Conservation (phyloP, 768 basidiomycete species). For the Mycena epipterygia region DNA sequence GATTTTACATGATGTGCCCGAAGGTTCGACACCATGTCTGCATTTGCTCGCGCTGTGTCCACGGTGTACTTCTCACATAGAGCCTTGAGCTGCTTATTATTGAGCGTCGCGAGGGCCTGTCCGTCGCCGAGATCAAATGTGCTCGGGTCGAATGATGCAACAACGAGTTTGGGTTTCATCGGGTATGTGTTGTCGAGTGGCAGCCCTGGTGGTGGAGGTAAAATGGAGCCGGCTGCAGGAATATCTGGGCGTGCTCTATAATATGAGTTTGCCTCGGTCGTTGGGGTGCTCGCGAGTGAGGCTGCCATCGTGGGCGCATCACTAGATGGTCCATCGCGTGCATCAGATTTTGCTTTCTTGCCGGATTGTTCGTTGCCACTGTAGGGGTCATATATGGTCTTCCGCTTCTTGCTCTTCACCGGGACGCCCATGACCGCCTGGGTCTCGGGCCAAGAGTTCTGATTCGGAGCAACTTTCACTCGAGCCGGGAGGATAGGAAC, state of each 20-base stretch:
- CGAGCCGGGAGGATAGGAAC: background rate
- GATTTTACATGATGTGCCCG: background rate
- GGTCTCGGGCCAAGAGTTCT: constrained; percentile 5
- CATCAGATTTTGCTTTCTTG: constrained; percentile 7
- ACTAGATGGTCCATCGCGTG: background rate
- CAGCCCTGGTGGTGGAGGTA: no score
- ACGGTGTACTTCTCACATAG: background rate
- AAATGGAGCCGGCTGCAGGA: background rate
- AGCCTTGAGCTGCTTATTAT: background rate
- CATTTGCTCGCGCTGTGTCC: background rate
- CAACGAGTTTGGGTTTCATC: background rate
- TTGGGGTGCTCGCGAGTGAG: no score
- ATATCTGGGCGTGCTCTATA: background rate
- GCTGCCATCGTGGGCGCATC: background rate
- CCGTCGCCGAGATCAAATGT: background rate
- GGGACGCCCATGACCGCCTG: background rate
- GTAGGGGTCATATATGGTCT: background rate
- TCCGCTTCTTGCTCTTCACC: constrained; percentile 9
- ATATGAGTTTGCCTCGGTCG: background rate
- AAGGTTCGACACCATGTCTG: background rate
- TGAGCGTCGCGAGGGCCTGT: background rate
- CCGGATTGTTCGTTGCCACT: background rate
- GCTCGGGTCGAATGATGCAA: background rate
- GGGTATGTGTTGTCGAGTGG: no score
- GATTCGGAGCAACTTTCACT: background rate